These are phyloP conservation scores for Daldinia grandis DNA, from an alignment of 495 filamentous ascomycete genomes.

Conservation along the genomic window DNA sequence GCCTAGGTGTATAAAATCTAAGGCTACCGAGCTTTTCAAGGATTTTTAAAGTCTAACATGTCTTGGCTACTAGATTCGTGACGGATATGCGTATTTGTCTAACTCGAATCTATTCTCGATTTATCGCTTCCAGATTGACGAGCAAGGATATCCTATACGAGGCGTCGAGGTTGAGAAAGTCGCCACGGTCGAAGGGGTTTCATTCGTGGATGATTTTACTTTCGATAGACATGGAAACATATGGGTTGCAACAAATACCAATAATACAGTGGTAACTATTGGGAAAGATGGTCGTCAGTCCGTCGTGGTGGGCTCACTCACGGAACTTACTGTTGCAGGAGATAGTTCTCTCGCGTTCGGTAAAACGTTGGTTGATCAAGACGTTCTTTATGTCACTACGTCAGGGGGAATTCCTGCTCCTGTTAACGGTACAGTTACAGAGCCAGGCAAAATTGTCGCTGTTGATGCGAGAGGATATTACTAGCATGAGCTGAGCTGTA, in stretches of 20 bases:
- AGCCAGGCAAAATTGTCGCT: not conserved
- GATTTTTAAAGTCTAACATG: not conserved
- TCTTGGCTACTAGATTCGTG: conserved; percentile 9
- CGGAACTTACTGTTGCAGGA: conserved; percentile 42
- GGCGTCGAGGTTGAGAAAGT: conserved; percentile 10
- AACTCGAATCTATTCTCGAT: conserved; percentile 44
- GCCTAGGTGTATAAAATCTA: no score
- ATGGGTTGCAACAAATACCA: conserved; percentile 42
- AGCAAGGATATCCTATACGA: conserved; percentile 26
- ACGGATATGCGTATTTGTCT: conserved; percentile 50
- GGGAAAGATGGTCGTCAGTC: conserved; percentile 22
- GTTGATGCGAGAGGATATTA: not conserved
- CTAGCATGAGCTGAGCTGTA: not conserved
- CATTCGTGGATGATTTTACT: conserved; percentile 42
- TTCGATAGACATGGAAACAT: conserved; percentile 42
- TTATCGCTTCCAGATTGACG: conserved; percentile 44
- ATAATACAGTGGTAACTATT: conserved; percentile 37
- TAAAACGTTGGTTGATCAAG: conserved; percentile 19
- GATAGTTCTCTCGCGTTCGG: conserved; percentile 42
- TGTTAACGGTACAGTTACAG: not conserved
- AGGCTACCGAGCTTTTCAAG: no score
- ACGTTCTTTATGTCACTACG: not conserved
- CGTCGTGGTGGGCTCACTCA: conserved; percentile 33
- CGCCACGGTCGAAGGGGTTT: conserved; percentile 1
- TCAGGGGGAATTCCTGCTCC: not conserved